Evolutionary conservation across 495 filamentous ascomycete species (phyloP), one percentile per base, ranked within the genome.

Genomic region (Xylaria scruposa): DNA sequence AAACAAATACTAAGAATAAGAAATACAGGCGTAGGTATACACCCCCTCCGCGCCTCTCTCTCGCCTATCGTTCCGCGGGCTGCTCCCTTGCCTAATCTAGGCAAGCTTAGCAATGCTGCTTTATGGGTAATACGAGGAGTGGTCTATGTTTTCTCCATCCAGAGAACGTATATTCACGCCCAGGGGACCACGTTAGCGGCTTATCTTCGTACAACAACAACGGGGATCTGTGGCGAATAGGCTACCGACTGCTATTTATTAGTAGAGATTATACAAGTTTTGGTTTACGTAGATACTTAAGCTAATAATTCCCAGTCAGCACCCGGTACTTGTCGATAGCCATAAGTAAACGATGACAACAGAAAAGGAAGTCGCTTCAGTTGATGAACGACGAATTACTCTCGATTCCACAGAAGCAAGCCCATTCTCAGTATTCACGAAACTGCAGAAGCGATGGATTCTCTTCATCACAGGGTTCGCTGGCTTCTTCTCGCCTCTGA

Each of bases 401-500:
- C 15, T 8, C 15, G n/a, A 19, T 33, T 31, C 58, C 31, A 17
- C 58, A 38, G 58, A 10, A 33, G 3, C 8, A 2, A 12, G 21
- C 58, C 58, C 31, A 38, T 60, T 60, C 5, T 60, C 58, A 21
- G 75, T 83, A 15, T 84, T 83, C 67, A 77, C 77, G 0, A 72
- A 44, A 13, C 62, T 70, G 1, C 76, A 81, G 72, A 83, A 83
- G 70, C 78, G 76, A 77, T 67, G 73, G 53, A 33, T 83, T 17
- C 78, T 84, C 1, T 74, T 74, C 65, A 79, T 85, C 40, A 81
- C 82, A 12, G 78, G 78, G 0, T 56, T 83, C 10, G 78, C 81
- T 9, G 83, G 82, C 1, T 65, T 82, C 3, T 83, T 85, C 68
- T 82, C 81, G 12, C 78, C 76, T n/a, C 71, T 84, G 6, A 76